These are phyloP conservation scores for Cryptosporidium sp. DNA, from an alignment of 169 alveolate species.

Conservation along the genomic window DNA sequence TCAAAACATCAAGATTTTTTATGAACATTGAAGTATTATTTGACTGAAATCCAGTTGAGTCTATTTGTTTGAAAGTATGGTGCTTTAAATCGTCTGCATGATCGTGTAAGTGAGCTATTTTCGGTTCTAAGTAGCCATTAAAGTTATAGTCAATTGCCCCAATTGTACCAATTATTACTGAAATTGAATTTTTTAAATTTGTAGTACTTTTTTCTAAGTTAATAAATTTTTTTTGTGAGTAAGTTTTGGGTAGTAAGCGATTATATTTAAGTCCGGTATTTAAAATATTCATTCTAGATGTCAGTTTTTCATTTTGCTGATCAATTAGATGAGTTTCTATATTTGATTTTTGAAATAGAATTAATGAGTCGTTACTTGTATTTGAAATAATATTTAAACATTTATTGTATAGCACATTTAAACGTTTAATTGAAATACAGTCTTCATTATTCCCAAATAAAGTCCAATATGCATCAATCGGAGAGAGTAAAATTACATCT, in stretches of 20 bases:
- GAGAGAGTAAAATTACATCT: constrained; percentile 30
- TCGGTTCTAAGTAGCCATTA: not conserved
- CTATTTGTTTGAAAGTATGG: not conserved
- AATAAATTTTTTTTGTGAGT: not conserved
- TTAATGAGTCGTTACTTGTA: constrained; percentile 52
- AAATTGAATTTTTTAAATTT: constrained; percentile 28
- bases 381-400: constrained; percentile 35
- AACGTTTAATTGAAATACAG: not conserved
- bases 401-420: constrained; percentile 6
- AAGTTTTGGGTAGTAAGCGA: not conserved
- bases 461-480: constrained; percentile 26
- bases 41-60: constrained; percentile 1
- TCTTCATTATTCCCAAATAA: constrained; percentile 19
- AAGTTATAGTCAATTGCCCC: constrained; percentile 38
- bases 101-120: not conserved
- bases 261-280: not conserved
- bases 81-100: not conserved
- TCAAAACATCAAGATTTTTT: constrained; percentile 22
- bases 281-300: constrained; percentile 36
- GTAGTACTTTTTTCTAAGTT: constrained; percentile 45
- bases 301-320: not conserved
- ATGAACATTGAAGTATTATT: constrained; percentile 30
- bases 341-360: constrained; percentile 27
- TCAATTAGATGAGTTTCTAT: not conserved
- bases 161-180: constrained; percentile 53